Conservation (phyloP, 495 filamentous ascomycete genomes). For the Aspergillus hancockii region DNA sequence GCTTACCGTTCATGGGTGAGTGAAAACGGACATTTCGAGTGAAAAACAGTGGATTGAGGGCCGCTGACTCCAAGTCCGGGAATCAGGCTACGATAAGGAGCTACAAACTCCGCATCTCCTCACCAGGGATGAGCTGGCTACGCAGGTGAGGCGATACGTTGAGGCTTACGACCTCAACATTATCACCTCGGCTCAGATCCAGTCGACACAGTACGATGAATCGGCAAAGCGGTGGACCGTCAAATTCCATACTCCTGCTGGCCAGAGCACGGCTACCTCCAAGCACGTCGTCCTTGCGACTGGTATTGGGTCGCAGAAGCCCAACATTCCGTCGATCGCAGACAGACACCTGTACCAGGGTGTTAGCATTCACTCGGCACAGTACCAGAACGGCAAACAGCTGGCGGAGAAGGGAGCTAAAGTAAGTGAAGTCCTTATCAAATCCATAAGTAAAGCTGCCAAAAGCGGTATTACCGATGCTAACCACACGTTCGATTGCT, state of each 20-base stretch:
- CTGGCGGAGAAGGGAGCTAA: slow-evolving; percentile 19
- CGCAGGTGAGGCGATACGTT: slow-evolving; percentile 34
- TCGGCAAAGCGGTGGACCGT: slow-evolving; percentile 31
- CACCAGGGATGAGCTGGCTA: slow-evolving; percentile 35
- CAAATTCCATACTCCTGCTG: slow-evolving; percentile 19
- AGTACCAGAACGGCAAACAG: slow-evolving; percentile 28
- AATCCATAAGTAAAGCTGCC: too few species aligned
- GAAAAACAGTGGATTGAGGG: background rate
- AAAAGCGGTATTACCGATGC: too few species aligned
- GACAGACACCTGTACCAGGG: slow-evolving; percentile 33
- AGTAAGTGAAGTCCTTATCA: slow-evolving; percentile 9
- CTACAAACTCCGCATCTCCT: slow-evolving; percentile 34
- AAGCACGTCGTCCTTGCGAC: slow-evolving; percentile 34
- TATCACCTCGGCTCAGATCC: slow-evolving; percentile 28
- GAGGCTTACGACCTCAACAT: slow-evolving; percentile 38
- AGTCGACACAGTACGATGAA: slow-evolving; percentile 28
- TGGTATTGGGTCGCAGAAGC: slow-evolving; percentile 32
- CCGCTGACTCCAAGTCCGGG: background rate
- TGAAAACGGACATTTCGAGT: background rate
- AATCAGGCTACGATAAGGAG: slow-evolving; percentile 21
- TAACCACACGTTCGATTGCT: too few species aligned
- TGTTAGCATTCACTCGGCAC: slow-evolving; percentile 34
- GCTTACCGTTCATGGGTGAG: slow-evolving; percentile 25
- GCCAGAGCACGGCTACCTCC: slow-evolving; percentile 14
- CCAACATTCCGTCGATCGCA: slow-evolving; percentile 27